Evolutionary conservation across 2,329 filamentous ascomycete genomes (phyloP).

Genomic region (Clonostachys sp.): DNA sequence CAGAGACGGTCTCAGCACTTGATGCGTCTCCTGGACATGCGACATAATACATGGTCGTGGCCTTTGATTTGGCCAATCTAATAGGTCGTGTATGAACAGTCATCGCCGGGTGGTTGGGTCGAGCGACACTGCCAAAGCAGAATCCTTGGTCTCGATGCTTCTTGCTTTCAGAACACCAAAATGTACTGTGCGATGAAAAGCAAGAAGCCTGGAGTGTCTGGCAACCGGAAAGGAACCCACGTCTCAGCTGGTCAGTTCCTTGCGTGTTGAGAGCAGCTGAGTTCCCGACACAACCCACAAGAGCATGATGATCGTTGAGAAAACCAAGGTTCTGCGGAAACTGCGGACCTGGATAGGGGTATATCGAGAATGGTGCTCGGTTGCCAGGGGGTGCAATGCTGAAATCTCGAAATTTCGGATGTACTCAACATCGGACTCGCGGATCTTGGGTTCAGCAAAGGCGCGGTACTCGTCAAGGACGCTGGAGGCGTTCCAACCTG

Average conservation of each 20-base stretch:
- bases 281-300: constrained; percentile 36
- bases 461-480: constrained; percentile 70
- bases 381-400: constrained; percentile 15
- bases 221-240: too few species aligned
- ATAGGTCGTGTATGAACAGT: too few species aligned
- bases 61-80: too few species aligned
- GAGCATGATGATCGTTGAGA: constrained; percentile 32
- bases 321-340: constrained; percentile 36
- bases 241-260: not conserved
- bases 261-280: constrained; percentile 12
- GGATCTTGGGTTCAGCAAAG: constrained; percentile 57
- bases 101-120: too few species aligned
- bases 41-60: too few species aligned
- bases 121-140: too few species aligned
- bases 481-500: constrained; percentile 58
- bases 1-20: not conserved
- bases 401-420: constrained; percentile 44
- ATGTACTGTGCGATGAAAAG: too few species aligned
- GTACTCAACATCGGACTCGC: constrained; percentile 57
- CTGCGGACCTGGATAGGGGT: constrained; percentile 19
- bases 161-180: too few species aligned
- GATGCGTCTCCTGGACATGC: not conserved
- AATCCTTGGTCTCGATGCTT: too few species aligned
- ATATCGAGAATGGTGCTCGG: constrained; percentile 1
- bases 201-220: too few species aligned